Evolutionary conservation across 768 basidiomycete genomes (phyloP).

Genomic region (Amanita thiersii): DNA sequence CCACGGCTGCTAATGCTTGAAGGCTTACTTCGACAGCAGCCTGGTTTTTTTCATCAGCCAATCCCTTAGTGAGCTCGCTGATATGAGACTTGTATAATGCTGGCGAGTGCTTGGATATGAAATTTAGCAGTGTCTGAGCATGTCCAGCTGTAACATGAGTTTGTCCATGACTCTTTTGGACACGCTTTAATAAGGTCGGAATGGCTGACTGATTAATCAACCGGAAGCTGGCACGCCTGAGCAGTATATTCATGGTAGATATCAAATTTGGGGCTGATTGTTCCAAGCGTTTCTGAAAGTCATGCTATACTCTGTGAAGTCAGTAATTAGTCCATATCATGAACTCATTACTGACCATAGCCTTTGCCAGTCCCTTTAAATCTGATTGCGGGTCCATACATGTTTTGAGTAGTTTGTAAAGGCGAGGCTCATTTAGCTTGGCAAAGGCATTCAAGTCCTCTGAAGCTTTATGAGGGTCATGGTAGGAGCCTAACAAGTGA

Average conservation of each 20-base stretch:
- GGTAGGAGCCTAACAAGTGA: constrained; percentile 35
- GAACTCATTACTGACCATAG: constrained; percentile 44
- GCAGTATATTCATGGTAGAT: constrained; percentile 60
- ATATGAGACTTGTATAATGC: constrained; percentile 67
- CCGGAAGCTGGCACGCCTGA: constrained; percentile 63
- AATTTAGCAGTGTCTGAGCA: constrained; percentile 45
- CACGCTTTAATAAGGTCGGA: constrained; percentile 66
- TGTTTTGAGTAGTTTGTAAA: constrained; percentile 79
- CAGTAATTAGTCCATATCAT: not conserved
- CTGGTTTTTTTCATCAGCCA: constrained; percentile 55
- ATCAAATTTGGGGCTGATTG: constrained; percentile 53
- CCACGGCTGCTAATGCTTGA: constrained; percentile 68
- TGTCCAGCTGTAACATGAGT: constrained; percentile 29
- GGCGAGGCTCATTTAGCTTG: constrained; percentile 73
- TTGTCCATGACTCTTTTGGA: constrained; percentile 40
- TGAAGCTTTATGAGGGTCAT: constrained; percentile 64
- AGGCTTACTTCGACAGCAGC: constrained; percentile 57
- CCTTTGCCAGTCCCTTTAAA: constrained; percentile 70
- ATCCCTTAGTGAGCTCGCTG: constrained; percentile 64
- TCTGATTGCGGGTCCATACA: constrained; percentile 83
- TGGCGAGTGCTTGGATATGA: constrained; percentile 70
- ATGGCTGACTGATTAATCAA: constrained; percentile 83
- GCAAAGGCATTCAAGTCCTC: constrained; percentile 83
- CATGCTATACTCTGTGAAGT: constrained; percentile 38
- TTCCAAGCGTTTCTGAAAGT: constrained; percentile 72